phyloP scores from a whole-genome alignment of 2,329 filamentous ascomycete genomes.

The Zymoseptoria tritici region DNA sequence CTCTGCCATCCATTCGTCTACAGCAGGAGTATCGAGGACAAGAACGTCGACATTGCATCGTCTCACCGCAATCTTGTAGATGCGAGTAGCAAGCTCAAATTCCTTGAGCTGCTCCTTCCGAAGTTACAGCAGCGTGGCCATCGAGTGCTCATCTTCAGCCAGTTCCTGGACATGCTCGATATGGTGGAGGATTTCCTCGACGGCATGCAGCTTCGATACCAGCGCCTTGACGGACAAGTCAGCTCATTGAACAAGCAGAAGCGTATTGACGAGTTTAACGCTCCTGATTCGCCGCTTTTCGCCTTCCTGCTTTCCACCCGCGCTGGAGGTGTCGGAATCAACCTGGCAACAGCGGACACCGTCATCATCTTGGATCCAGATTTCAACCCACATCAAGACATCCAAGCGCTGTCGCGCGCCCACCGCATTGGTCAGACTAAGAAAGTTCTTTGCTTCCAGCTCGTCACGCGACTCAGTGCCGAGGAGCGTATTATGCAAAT shows the following conservation, averaged over 20 bases:
- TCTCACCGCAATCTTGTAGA: conserved; percentile 79
- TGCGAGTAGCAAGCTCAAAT: conserved; percentile 79
- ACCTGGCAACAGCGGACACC: conserved; percentile 91
- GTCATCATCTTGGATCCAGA: conserved; percentile 97
- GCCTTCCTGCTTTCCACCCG: conserved; percentile 89
- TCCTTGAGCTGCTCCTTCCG: conserved; percentile 78
- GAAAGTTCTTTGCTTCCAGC: conserved; percentile 89
- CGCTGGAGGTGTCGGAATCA: conserved; percentile 94
- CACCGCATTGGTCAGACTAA: conserved; percentile 95
- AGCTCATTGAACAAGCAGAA: conserved; percentile 83
- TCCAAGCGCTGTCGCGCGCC: conserved; percentile 87
- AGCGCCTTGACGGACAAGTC: conserved; percentile 79
- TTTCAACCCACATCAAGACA: conserved; percentile 96
- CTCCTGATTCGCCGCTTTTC: conserved; percentile 71
- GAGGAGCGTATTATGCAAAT: conserved; percentile 97
- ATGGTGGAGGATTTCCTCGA: conserved; percentile 87
- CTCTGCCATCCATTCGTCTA: conserved; percentile 96
- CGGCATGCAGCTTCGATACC: conserved; percentile 63
- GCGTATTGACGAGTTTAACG: conserved; percentile 89
- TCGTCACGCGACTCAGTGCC: conserved; percentile 80
- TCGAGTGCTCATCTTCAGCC: conserved; percentile 88
- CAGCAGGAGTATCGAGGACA: conserved; percentile 82
- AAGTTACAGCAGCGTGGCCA: conserved; percentile 80
- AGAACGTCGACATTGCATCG: conserved; percentile 51
- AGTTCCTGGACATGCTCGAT: conserved; percentile 80